Evolutionary conservation across 352 stramenopile genomes (phyloP).

Genomic region (Thraustochytrium striatum): DNA sequence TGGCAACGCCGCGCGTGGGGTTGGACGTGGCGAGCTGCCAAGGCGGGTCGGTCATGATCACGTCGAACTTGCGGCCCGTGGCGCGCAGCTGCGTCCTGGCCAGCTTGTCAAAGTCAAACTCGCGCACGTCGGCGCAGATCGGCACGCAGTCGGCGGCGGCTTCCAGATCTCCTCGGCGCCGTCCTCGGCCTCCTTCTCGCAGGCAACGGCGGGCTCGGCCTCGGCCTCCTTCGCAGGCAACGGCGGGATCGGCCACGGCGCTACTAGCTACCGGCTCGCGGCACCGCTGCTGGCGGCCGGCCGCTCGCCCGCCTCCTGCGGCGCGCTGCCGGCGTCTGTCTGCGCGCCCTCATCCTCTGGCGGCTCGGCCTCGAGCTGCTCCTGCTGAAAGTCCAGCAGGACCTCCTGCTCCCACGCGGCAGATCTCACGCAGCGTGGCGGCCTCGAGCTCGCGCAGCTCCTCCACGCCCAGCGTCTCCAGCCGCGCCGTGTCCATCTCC

Average conservation of each 20-base stretch:
- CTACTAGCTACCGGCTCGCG: background rate
- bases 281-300: background rate
- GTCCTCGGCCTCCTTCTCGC: background rate
- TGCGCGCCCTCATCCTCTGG: background rate
- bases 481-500: background rate
- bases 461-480: background rate
- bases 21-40: constrained; percentile 58
- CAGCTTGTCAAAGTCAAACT: constrained; percentile 53
- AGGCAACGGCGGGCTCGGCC: background rate
- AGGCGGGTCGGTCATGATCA: constrained; percentile 58
- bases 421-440: background rate
- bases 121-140: constrained; percentile 54
- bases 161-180: constrained; percentile 43
- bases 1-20: constrained; percentile 56
- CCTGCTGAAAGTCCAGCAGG: background rate
- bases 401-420: constrained; percentile 22
- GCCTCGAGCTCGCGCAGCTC: background rate
- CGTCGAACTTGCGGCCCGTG: constrained; percentile 52
- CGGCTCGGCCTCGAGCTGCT: background rate
- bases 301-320: no score
- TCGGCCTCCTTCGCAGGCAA: background rate
- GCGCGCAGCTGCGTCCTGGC: constrained; percentile 45
- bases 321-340: background rate
- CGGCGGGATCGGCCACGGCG: background rate
- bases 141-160: constrained; percentile 53